phyloP scores from a whole-genome alignment of 1,284 basidiomycete species.

The Fistulina hepatica region DNA sequence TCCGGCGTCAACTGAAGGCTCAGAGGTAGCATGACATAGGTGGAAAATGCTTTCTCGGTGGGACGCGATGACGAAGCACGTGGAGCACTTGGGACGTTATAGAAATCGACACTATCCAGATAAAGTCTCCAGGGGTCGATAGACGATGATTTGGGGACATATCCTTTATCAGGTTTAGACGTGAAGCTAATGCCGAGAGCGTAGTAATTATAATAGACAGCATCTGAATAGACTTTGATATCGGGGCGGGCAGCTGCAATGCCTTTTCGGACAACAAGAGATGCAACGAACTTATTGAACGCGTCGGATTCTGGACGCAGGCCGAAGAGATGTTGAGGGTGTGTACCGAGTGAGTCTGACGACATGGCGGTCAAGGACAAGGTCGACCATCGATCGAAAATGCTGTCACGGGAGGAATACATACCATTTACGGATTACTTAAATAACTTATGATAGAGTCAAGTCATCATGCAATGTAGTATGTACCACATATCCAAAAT shows the following conservation, averaged over 20 bases:
- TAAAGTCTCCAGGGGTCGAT: slow-evolving; percentile 22
- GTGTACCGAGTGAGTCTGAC: not conserved
- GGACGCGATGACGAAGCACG: slow-evolving; percentile 26
- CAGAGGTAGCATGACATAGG: slow-evolving; percentile 43
- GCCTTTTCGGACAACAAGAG: slow-evolving; percentile 23
- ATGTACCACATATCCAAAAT: too few species aligned
- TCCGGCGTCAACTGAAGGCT: slow-evolving; percentile 29
- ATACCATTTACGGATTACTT: too few species aligned
- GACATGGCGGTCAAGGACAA: slow-evolving; percentile 13
- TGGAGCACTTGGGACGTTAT: slow-evolving; percentile 39
- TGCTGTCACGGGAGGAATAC: too few species aligned
- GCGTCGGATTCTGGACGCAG: slow-evolving; percentile 32
- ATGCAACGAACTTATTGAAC: slow-evolving; percentile 34
- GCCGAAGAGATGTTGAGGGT: slow-evolving; percentile 33
- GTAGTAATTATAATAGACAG: slow-evolving; percentile 78
- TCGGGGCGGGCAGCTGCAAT: slow-evolving; percentile 32
- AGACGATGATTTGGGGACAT: slow-evolving; percentile 40
- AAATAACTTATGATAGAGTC: too few species aligned
- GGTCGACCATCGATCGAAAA: too few species aligned
- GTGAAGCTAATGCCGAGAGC: slow-evolving; percentile 69
- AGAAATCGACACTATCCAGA: slow-evolving; percentile 71
- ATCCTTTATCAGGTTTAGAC: slow-evolving; percentile 48
- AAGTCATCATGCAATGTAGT: too few species aligned
- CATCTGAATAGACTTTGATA: slow-evolving; percentile 70
- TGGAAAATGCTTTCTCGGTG: slow-evolving; percentile 38